A percentile compares a stretch with the other conserved stretches of the same genome.
Evolutionary conservation across 805 yeast species (phyloP).

Genomic region (Pichia phayaonensis): DNA sequence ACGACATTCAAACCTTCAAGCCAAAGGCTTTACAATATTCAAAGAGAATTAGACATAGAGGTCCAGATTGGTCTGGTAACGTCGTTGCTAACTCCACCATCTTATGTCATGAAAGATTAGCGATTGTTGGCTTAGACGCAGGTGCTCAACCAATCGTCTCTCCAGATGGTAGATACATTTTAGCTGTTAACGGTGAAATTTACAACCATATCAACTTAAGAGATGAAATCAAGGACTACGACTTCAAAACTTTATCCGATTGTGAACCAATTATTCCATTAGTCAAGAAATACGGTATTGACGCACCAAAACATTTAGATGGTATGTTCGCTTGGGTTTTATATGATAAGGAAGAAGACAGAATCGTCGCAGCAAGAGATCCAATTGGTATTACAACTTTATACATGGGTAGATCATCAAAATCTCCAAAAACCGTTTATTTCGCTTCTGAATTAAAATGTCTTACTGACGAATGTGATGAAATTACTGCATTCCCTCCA

Average conservation of each 20-base stretch:
- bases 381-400: slow-evolving; percentile 96
- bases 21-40: slow-evolving; percentile 83
- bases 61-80: slow-evolving; percentile 99
- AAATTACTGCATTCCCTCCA: slow-evolving; percentile 91
- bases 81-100: slow-evolving; percentile 69
- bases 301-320: slow-evolving; percentile 87
- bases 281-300: slow-evolving; percentile 76
- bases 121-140: slow-evolving; percentile 93
- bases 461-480: slow-evolving; percentile 89
- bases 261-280: slow-evolving; percentile 98
- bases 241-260: slow-evolving; percentile 80
- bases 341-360: slow-evolving; percentile 75
- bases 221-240: slow-evolving; percentile 62
- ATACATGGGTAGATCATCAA: slow-evolving; percentile 81
- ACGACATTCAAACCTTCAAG: slow-evolving; percentile 73
- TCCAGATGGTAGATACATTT: slow-evolving; percentile 59
- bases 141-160: slow-evolving; percentile 97
- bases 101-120: slow-evolving; percentile 90
- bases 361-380: slow-evolving; percentile 95
- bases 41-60: slow-evolving; percentile 94
- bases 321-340: slow-evolving; percentile 98
- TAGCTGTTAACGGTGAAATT: slow-evolving; percentile 96
- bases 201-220: slow-evolving; percentile 93
- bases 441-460: slow-evolving; percentile 95
- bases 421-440: slow-evolving; percentile 67